Percentiles rank a stretch among this genome's conserved stretches.
Conservation (phyloP, 345 rosid genomes). For the Psidium guajava region DNA sequence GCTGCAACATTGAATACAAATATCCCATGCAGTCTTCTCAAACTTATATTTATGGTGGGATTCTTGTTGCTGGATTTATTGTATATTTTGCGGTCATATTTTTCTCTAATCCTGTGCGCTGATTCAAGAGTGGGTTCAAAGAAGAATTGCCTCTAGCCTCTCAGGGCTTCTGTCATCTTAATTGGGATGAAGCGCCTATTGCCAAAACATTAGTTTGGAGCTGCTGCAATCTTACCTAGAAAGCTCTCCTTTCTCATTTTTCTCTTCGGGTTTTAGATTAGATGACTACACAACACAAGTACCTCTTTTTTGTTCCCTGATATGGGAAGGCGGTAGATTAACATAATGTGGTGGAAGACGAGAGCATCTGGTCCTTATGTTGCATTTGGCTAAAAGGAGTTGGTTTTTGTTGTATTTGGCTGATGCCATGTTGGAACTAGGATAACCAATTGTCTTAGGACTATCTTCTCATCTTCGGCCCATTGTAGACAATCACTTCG, state of each 20-base stretch:
- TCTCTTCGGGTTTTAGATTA: neutral
- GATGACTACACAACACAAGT: neutral
- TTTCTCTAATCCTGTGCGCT: constrained; percentile 82
- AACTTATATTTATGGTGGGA: constrained; percentile 75
- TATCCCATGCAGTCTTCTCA: constrained; percentile 74
- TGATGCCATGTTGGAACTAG: neutral
- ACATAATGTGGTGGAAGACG: neutral
- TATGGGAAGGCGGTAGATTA: neutral
- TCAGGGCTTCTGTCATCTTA: neutral
- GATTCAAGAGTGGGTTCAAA: constrained; percentile 3
- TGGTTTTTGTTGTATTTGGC: neutral
- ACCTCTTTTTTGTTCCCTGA: neutral
- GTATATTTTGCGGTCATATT: constrained; percentile 82
- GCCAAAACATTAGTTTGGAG: neutral
- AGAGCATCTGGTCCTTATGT: neutral
- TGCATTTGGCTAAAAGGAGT: neutral
- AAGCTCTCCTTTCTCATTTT: neutral
- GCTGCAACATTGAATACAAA: constrained; percentile 74
- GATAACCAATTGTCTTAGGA: neutral
- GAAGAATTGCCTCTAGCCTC: neutral
- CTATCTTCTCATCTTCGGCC: neutral
- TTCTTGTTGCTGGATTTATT: constrained; percentile 78
- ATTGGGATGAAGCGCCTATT: neutral
- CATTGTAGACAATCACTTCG: neutral
- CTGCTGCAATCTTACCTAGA: neutral